Evolutionary conservation across 208 protist genomes (phyloP), one percentile per base, ranked within the genome.

Genomic region (Trypanosoma caninum): DNA sequence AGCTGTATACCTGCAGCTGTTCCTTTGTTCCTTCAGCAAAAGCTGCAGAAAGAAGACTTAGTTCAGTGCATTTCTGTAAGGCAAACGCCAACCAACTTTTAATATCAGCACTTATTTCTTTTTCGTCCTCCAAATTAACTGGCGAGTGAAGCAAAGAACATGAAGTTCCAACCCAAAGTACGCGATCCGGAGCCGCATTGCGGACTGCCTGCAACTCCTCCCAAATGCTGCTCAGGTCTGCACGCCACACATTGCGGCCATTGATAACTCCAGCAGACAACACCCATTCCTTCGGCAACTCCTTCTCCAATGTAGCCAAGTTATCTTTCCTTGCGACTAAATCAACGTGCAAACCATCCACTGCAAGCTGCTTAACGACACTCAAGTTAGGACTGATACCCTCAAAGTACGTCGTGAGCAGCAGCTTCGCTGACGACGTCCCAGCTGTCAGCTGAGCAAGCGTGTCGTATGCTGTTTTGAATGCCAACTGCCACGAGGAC

Each of bases 371-470:
- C 0, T 66, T 60, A 31, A 82, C 69, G 8, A 73, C 61, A 10
- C 46, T 14, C 14, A 88, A 52, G 47, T 87, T 83, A 27, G 85
- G 74, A 38, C 69, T 46, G 23, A 96, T 65, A 44, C 64, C 52
- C 59, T 88, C 89, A 71, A 96, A 96, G 64, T 93, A 96, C 38
- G 89, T 94, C 11, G 87, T 82, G 10, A 96, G 37, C 16, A 92
- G 66, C 35, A 87, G 63, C 60, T 78, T 82, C 27, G 68, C 57
- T n/a, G n/a, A n/a, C n/a, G n/a, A n/a, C 18, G 59, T 38, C 16
- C 44, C 31, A 20, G 51, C 59, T 16, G 64, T 40, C 1, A 63
- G 47, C 3, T 59, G 20, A 48, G 60, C 48, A 18, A 83, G 76
- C 13, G 48, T 50, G 7, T 53, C 59, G 52, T 87, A 76, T 10